Percentiles rank a stretch among this genome's conserved stretches.
phyloP scores from a whole-genome alignment of 2,329 filamentous ascomycete genomes.

The Kalmusia sp. region DNA sequence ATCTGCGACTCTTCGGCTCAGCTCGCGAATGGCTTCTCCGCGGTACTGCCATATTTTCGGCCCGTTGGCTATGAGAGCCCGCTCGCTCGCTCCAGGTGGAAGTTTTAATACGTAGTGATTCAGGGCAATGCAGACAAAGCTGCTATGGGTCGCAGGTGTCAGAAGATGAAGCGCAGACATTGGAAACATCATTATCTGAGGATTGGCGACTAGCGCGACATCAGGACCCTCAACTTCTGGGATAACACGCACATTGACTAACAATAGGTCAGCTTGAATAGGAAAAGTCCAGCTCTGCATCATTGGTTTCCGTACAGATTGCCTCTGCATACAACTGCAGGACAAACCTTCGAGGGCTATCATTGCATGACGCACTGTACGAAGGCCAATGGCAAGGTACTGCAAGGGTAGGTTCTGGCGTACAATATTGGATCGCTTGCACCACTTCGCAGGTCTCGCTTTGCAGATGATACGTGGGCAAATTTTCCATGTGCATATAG shows the following conservation, averaged over 20 bases:
- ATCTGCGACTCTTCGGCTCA: conserved; percentile 30
- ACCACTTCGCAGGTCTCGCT: conserved; percentile 37
- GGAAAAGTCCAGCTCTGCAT: not conserved
- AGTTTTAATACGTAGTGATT: conserved; percentile 32
- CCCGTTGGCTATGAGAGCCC: conserved; percentile 15
- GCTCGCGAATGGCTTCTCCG: conserved; percentile 33
- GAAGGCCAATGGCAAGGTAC: not conserved
- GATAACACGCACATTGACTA: conserved; percentile 36
- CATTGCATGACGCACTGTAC: not conserved
- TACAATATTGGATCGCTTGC: conserved; percentile 42
- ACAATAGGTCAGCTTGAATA: not conserved
- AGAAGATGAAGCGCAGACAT: conserved; percentile 32
- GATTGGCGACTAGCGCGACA: conserved; percentile 32
- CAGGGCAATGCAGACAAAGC: conserved; percentile 32
- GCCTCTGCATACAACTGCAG: not conserved
- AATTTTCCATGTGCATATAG: conserved; percentile 23
- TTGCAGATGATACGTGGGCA: conserved; percentile 29
- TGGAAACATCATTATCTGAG: conserved; percentile 35
- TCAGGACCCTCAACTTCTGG: conserved; percentile 20
- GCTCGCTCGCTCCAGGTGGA: conserved; percentile 17
- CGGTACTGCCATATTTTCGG: conserved; percentile 37
- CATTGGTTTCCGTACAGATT: not conserved
- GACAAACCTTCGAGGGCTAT: no score
- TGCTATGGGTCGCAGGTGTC: conserved; percentile 37
- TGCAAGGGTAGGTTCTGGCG: conserved; percentile 4